Percentiles rank a stretch among this genome's conserved stretches.
These are phyloP conservation scores for Plasmodium vivax DNA, from an alignment of 169 alveolate genomes.

Conservation along the genomic window DNA sequence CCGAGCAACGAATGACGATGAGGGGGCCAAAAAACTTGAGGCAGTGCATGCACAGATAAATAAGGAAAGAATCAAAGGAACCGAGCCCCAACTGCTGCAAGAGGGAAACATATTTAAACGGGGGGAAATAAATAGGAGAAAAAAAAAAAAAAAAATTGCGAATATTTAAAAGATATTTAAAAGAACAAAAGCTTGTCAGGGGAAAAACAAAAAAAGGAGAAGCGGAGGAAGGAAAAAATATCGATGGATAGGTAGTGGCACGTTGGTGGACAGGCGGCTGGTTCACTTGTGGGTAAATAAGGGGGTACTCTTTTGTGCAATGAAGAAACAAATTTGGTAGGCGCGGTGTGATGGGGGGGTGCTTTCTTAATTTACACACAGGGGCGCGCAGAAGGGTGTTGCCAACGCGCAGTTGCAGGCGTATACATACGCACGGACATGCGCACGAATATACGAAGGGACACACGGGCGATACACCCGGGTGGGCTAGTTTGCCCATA, in stretches of 20 bases:
- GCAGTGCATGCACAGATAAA: not conserved
- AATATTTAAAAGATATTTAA: slow-evolving; percentile 69
- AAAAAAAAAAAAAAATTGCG: not conserved
- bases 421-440: not conserved
- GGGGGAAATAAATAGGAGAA: slow-evolving; percentile 4
- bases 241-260: not conserved
- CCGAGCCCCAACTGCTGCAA: not conserved
- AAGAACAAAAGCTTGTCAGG: slow-evolving; percentile 66
- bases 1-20: not conserved
- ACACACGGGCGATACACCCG: not conserved
- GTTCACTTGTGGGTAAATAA: not conserved
- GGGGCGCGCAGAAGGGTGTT: not conserved
- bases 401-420: slow-evolving; percentile 1
- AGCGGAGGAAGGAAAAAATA: not conserved
- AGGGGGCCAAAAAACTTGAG: not conserved
- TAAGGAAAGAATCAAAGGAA: slow-evolving; percentile 5
- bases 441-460: not conserved
- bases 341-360: not conserved
- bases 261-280: not conserved
- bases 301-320: not conserved
- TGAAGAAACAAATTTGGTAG: not conserved
- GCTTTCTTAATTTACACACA: not conserved
- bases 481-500: not conserved
- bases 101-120: slow-evolving; percentile 1
- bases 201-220: not conserved